A percentile compares a stretch with the other conserved stretches of the same genome.
These are phyloP conservation scores for Phytopythium delawarense DNA, from an alignment of 352 stramenopile genomes.

Conservation along the genomic window DNA sequence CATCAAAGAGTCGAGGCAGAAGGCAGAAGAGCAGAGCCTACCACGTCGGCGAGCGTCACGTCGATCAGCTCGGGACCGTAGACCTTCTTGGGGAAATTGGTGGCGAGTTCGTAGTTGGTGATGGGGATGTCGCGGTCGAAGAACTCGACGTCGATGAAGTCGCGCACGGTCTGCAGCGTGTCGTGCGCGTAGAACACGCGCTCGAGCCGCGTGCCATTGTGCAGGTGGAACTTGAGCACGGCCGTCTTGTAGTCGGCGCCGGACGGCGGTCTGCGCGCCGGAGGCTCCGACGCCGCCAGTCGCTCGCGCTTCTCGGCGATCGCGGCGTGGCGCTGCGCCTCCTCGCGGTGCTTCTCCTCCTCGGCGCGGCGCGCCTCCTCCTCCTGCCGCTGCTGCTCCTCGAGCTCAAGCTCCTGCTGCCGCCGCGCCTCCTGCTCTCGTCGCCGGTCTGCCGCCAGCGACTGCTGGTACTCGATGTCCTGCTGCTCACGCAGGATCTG, in stretches of 20 bases:
- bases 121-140: slow-evolving; percentile 75
- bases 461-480: slow-evolving; percentile 92
- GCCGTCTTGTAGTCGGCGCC: slow-evolving; percentile 64
- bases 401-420: slow-evolving; percentile 39
- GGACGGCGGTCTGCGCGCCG: slow-evolving; percentile 39
- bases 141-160: slow-evolving; percentile 82
- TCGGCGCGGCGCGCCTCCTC: slow-evolving; percentile 29
- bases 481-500: slow-evolving; percentile 90
- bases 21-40: slow-evolving; percentile 16
- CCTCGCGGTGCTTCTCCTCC: slow-evolving; percentile 21
- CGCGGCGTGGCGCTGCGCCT: slow-evolving; percentile 25
- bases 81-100: slow-evolving; percentile 79
- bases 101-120: slow-evolving; percentile 77
- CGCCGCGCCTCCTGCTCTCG: slow-evolving; percentile 51
- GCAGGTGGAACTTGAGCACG: slow-evolving; percentile 75
- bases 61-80: slow-evolving; percentile 60
- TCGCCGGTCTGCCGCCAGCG: slow-evolving; percentile 87
- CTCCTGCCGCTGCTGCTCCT: slow-evolving; percentile 33
- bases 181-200: slow-evolving; percentile 81
- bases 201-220: slow-evolving; percentile 73
- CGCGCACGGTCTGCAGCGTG: slow-evolving; percentile 68
- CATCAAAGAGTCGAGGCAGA: neutral
- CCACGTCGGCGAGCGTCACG: slow-evolving; percentile 64
- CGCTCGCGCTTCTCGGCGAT: slow-evolving; percentile 58
- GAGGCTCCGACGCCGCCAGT: slow-evolving; percentile 34